Evolutionary conservation across 2,329 filamentous ascomycete genomes (phyloP).

Genomic region (Huntiella savannae): DNA sequence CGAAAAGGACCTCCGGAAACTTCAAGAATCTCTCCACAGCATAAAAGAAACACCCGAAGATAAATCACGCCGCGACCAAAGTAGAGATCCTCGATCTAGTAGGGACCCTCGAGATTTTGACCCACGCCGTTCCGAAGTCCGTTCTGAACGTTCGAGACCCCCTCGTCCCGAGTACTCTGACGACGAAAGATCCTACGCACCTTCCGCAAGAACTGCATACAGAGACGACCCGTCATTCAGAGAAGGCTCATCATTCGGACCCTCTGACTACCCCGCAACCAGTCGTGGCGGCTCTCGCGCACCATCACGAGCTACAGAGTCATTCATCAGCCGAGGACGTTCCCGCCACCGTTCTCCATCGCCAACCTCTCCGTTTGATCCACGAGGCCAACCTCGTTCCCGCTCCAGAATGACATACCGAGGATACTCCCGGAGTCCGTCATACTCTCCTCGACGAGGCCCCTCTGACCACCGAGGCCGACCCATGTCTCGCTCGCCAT

Average conservation of each 20-base stretch:
- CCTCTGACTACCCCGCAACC: background rate
- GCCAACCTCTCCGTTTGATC: background rate
- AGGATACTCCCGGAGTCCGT: background rate
- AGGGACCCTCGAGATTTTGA: background rate
- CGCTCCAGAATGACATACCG: conserved; percentile 2
- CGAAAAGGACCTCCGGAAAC: conserved; percentile 6
- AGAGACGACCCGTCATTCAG: background rate
- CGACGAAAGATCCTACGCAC: conserved; percentile 1
- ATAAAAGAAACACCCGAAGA: conserved; percentile 1
- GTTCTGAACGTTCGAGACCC: background rate
- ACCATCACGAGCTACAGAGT: background rate
- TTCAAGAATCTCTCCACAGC: conserved; percentile 2
- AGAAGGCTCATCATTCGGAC: background rate
- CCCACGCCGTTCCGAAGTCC: background rate
- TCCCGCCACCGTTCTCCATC: conserved; percentile 2
- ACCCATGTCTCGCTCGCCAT: background rate
- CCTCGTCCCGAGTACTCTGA: background rate
- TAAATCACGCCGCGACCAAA: background rate
- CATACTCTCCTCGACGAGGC: background rate
- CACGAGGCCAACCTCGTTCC: background rate
- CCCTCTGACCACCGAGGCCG: conserved; percentile 1
- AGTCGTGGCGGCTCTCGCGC: background rate
- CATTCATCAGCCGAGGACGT: background rate
- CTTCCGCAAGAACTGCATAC: background rate
- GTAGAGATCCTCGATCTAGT: background rate